Evolutionary conservation across 139 green algal species (phyloP).

Genomic region (Pleodorina starrii): DNA sequence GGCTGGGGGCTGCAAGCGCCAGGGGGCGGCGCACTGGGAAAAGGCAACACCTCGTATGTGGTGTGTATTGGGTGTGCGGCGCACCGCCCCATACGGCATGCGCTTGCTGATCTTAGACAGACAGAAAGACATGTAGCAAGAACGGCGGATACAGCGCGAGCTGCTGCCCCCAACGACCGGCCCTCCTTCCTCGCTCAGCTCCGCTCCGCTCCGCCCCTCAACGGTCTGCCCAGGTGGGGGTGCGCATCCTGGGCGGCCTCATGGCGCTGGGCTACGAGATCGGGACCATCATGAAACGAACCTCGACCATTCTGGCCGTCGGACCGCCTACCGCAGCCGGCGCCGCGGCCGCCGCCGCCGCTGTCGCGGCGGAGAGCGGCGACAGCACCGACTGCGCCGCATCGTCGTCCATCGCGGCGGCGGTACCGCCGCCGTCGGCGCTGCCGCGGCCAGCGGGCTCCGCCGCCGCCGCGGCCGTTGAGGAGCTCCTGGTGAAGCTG

Average conservation of each 20-base stretch:
- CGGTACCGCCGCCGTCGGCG: background rate
- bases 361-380: background rate
- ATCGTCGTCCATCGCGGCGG: background rate
- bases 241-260: conserved; percentile 94
- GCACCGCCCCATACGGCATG: no score
- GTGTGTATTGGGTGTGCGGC: no score
- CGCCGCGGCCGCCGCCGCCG: background rate
- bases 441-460: background rate
- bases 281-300: conserved; percentile 92
- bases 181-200: no score
- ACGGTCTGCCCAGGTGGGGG: conserved; percentile 69
- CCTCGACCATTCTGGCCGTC: conserved; percentile 55
- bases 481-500: conserved; percentile 84
- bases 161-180: no score
- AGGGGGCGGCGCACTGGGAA: no score
- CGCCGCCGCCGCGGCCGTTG: background rate
- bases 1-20: no score
- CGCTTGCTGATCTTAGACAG: no score
- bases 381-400: background rate
- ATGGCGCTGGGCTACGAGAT: conserved; percentile 99
- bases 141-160: no score
- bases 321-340: background rate
- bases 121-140: no score
- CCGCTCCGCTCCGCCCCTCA: background rate
- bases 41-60: no score